Percentiles rank a stretch among this genome's conserved stretches.
Evolutionary conservation across 202 grass and related monocot species (phyloP).

Genomic region (Schoenoplectus triqueter): DNA sequence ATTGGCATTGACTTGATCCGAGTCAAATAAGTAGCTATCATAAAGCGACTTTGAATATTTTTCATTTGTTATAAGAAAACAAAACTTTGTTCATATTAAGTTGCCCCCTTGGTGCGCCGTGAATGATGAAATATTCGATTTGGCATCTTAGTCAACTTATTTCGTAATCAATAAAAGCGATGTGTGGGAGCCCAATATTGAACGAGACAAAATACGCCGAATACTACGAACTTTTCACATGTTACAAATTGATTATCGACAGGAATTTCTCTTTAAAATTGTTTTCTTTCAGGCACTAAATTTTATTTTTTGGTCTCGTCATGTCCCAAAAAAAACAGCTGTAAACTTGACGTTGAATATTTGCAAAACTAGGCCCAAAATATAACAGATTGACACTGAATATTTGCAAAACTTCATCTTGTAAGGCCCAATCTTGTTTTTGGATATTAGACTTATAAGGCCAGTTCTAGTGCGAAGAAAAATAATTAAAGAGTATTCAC

Average conservation of each 20-base stretch:
- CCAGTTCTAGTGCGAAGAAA: background rate
- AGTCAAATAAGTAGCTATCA: slow-evolving; percentile 5
- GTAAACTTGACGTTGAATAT: background rate
- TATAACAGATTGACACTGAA: background rate
- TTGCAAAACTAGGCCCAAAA: background rate
- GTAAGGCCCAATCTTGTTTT: background rate
- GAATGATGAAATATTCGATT: slow-evolving; percentile 30
- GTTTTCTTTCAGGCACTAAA: too few species aligned
- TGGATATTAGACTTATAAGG: background rate
- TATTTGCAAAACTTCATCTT: background rate
- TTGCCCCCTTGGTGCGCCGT: background rate
- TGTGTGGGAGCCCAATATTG: background rate
- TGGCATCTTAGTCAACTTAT: slow-evolving; percentile 10
- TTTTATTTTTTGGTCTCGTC: too few species aligned
- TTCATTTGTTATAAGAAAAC: background rate
- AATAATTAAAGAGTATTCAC: too few species aligned
- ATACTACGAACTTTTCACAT: too few species aligned
- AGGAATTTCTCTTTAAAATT: too few species aligned
- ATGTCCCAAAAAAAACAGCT: too few species aligned
- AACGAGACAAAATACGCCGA: too few species aligned
- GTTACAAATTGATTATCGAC: too few species aligned
- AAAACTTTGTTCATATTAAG: background rate
- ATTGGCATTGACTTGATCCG: background rate
- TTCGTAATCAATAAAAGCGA: background rate
- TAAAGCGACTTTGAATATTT: slow-evolving; percentile 17